phyloP scores from a whole-genome alignment of 2,329 filamentous ascomycete species.

The Cladosporium sp. region DNA sequence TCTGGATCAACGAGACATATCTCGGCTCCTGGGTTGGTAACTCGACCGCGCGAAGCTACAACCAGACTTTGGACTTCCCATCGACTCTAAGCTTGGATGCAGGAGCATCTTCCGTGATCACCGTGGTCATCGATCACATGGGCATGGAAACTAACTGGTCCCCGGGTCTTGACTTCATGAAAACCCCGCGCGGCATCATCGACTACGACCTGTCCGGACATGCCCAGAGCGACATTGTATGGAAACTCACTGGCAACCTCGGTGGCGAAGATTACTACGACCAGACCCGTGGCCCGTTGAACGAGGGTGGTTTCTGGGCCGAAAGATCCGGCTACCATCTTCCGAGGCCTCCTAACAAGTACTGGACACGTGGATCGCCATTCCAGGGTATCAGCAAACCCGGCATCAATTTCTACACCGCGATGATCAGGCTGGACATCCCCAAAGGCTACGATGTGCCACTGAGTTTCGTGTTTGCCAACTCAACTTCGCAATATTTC shows the following conservation, averaged over 20 bases:
- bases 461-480: slow-evolving; percentile 57
- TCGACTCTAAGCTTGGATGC: slow-evolving; percentile 47
- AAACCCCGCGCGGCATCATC: slow-evolving; percentile 62
- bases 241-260: slow-evolving; percentile 70
- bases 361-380: slow-evolving; percentile 43
- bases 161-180: slow-evolving; percentile 62
- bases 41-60: slow-evolving; percentile 51
- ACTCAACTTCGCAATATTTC: slow-evolving; percentile 42
- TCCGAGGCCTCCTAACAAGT: slow-evolving; percentile 51
- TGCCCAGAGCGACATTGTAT: slow-evolving; percentile 51
- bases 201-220: slow-evolving; percentile 58
- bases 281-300: slow-evolving; percentile 61
- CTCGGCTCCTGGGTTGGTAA: slow-evolving; percentile 65
- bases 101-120: slow-evolving; percentile 61
- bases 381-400: slow-evolving; percentile 50
- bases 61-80: slow-evolving; percentile 53
- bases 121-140: slow-evolving; percentile 71
- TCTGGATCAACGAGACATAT: slow-evolving; percentile 65
- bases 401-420: slow-evolving; percentile 60
- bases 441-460: slow-evolving; percentile 62
- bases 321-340: slow-evolving; percentile 67
- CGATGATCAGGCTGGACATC: slow-evolving; percentile 57
- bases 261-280: slow-evolving; percentile 65
- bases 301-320: slow-evolving; percentile 65
- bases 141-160: slow-evolving; percentile 67